Evolutionary conservation across 352 stramenopile genomes (phyloP).

Genomic region (Phytophthora fragariae): DNA sequence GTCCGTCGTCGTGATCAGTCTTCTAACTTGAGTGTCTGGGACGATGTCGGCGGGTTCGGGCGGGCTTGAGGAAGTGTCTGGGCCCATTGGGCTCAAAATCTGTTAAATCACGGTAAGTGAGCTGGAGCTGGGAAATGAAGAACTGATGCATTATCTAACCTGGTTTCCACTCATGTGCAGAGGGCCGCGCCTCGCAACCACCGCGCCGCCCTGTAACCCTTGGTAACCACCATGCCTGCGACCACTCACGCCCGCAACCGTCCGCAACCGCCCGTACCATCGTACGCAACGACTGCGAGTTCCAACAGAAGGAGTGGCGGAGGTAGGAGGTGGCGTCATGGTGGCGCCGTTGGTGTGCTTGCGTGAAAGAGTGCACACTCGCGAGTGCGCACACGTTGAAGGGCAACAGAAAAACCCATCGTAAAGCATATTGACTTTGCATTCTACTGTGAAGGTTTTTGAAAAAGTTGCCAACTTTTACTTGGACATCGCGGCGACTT

Average conservation of each 20-base stretch:
- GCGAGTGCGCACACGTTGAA: too few species aligned
- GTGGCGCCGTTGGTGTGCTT: too few species aligned
- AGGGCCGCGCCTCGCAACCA: background rate
- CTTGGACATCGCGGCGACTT: background rate
- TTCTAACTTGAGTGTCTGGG: background rate
- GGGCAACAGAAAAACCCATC: background rate
- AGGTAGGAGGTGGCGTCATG: too few species aligned
- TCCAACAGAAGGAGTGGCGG: background rate
- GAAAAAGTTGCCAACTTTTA: background rate
- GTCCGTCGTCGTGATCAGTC: background rate
- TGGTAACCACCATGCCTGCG: background rate
- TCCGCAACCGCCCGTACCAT: background rate
- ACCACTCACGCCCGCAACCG: conserved; percentile 1
- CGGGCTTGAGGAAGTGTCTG: background rate
- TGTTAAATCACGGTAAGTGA: background rate
- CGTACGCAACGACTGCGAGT: background rate
- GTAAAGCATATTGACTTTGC: background rate
- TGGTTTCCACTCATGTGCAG: background rate
- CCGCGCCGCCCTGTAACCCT: background rate
- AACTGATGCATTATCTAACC: conserved; percentile 3
- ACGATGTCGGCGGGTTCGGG: background rate
- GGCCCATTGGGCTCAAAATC: background rate
- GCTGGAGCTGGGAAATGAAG: conserved; percentile 1
- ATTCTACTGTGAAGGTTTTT: background rate
- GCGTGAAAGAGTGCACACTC: too few species aligned